Conservation (phyloP, 345 rosid genomes). For the Salix exigua region DNA sequence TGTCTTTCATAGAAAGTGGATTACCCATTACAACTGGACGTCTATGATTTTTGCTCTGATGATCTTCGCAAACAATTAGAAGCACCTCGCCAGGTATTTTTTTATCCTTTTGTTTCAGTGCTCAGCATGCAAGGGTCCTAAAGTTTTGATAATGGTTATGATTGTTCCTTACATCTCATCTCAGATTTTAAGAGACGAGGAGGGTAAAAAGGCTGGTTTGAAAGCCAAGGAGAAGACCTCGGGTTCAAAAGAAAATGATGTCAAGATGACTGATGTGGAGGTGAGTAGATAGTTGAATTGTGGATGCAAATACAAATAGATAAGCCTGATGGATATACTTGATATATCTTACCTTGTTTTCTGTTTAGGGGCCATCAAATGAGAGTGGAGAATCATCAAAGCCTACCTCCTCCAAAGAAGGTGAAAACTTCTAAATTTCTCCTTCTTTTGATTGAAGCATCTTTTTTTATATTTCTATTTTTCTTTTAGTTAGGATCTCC, state of each 20-base stretch:
- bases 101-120: conserved; percentile 7
- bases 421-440: conserved; percentile 30
- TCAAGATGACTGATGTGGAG: conserved; percentile 78
- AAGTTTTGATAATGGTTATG: not conserved
- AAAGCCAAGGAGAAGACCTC: conserved; percentile 48
- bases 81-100: conserved; percentile 80
- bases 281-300: conserved; percentile 30
- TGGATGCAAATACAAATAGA: not conserved
- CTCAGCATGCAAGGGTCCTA: not conserved
- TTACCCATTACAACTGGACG: conserved; percentile 88
- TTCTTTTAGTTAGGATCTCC: not conserved
- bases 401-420: conserved; percentile 47
- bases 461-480: not conserved
- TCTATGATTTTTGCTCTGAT: conserved; percentile 84
- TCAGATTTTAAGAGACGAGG: conserved; percentile 81
- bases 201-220: conserved; percentile 80
- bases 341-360: not conserved
- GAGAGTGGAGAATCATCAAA: conserved; percentile 59
- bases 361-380: conserved; percentile 61
- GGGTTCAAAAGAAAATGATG: conserved; percentile 53
- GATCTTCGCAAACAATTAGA: conserved; percentile 70
- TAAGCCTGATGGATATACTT: not conserved
- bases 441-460: not conserved
- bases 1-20: conserved; percentile 79
- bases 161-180: not conserved